A percentile compares a stretch with the other conserved stretches of the same genome.
phyloP scores from a whole-genome alignment of 2,329 filamentous ascomycete genomes.

The Pyrenophora seminiperda region DNA sequence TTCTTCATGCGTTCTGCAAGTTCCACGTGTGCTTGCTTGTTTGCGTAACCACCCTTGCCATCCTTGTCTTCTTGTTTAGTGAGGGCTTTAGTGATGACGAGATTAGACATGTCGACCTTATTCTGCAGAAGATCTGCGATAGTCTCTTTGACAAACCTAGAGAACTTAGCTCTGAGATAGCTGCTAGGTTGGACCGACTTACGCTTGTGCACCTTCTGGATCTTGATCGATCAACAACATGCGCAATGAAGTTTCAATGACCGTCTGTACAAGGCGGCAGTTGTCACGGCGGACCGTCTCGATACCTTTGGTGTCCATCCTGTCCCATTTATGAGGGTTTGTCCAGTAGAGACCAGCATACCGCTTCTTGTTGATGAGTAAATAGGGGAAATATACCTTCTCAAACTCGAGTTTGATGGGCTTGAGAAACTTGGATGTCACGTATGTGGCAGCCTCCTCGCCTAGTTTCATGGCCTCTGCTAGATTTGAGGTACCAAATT shows the following conservation, averaged over 20 bases:
- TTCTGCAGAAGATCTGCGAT: conserved; percentile 96
- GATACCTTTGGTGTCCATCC: conserved; percentile 99
- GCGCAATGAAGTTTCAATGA: conserved; percentile 93
- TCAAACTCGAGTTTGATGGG: conserved; percentile 99
- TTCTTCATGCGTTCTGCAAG: conserved; percentile 96
- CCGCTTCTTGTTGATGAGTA: conserved; percentile 99
- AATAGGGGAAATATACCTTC: conserved; percentile 97
- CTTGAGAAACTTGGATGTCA: conserved; percentile 90
- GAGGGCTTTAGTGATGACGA: conserved; percentile 97
- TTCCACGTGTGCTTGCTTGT: conserved; percentile 95
- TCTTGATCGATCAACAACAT: conserved; percentile 97
- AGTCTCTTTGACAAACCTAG: conserved; percentile 91
- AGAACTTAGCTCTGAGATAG: conserved; percentile 47
- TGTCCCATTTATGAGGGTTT: conserved; percentile 90
- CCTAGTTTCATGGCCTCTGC: conserved; percentile 91
- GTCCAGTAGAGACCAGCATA: conserved; percentile 99
- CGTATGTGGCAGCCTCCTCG: conserved; percentile 86
- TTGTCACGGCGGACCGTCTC: conserved; percentile 98
- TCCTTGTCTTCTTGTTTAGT: conserved; percentile 64
- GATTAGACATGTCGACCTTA: conserved; percentile 98
- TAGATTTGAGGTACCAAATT: conserved; percentile 89
- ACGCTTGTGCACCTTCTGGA: conserved; percentile 89
- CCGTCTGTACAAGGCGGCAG: conserved; percentile 90
- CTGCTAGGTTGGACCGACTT: conserved; percentile 51
- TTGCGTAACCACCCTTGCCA: conserved; percentile 65